A percentile compares a stretch with the other conserved stretches of the same genome.
phyloP scores from a whole-genome alignment of 116 monocot species.

The Posidonia oceanica region DNA sequence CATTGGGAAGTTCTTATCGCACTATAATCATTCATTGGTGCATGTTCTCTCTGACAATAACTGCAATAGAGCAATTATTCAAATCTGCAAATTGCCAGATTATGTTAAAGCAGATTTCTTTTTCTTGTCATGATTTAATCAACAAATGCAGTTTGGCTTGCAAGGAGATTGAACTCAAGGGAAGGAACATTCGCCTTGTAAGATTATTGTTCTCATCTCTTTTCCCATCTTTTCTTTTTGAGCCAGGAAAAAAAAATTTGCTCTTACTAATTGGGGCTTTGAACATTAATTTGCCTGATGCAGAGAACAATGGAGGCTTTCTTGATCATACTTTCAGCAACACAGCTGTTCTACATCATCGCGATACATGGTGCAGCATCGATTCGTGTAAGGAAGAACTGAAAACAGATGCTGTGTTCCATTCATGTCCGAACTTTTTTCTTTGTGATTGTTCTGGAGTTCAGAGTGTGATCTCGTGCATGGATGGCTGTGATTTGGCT shows the following conservation, averaged over 20 bases:
- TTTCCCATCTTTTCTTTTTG: no score
- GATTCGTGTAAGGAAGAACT: not conserved
- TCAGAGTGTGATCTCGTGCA: not conserved
- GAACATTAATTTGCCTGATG: not conserved
- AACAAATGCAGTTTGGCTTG: conserved; percentile 44
- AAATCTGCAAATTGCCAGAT: no score
- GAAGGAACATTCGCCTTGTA: conserved; percentile 57
- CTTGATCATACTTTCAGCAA: conserved; percentile 41
- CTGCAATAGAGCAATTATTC: no score
- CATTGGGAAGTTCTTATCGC: no score
- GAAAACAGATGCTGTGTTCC: not conserved
- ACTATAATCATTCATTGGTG: no score
- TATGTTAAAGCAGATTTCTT: no score
- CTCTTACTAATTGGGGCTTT: no score
- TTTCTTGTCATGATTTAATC: not conserved
- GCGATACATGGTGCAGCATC: conserved; percentile 21
- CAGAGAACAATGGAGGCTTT: conserved; percentile 58
- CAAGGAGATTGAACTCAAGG: conserved; percentile 57
- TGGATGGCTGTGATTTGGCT: not conserved
- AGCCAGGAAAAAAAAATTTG: not conserved
- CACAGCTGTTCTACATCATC: conserved; percentile 37
- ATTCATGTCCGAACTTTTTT: not conserved
- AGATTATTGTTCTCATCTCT: not conserved
- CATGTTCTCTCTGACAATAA: no score
- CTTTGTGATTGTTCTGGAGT: not conserved